phyloP scores from a whole-genome alignment of 768 basidiomycete genomes.

The Phanerochaete sordida region DNA sequence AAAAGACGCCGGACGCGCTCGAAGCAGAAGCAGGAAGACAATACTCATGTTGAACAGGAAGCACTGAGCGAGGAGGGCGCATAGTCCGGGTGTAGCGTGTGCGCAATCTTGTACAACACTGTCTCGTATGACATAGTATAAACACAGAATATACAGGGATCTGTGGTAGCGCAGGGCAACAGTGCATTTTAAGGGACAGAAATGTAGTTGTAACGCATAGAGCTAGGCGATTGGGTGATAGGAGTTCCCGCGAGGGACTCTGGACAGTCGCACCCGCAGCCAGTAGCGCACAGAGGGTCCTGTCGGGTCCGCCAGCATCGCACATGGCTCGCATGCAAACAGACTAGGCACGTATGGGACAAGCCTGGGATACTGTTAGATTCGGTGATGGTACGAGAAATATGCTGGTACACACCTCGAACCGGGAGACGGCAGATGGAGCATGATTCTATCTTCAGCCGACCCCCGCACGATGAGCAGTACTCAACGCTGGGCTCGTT shows the following conservation, averaged over 20 bases:
- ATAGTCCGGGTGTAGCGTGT: neutral
- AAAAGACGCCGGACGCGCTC: neutral
- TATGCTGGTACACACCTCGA: no score
- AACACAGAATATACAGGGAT: neutral
- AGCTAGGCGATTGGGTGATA: neutral
- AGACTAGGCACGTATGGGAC: constrained; percentile 22
- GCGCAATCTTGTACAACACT: no score
- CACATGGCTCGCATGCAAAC: constrained; percentile 23
- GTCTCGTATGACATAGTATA: neutral
- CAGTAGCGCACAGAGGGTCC: constrained; percentile 19
- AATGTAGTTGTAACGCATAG: neutral
- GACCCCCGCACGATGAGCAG: constrained; percentile 44
- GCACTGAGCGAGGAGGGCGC: neutral
- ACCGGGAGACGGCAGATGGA: constrained; percentile 75
- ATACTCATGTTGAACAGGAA: neutral
- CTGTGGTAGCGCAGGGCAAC: no score
- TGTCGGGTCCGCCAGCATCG: constrained; percentile 20
- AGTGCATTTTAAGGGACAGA: neutral
- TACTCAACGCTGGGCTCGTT: constrained; percentile 21
- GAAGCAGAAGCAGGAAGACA: neutral
- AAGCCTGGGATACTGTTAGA: constrained; percentile 16
- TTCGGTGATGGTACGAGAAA: no score
- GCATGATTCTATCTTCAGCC: constrained; percentile 46
- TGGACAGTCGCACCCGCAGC: constrained; percentile 25
- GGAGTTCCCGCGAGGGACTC: neutral